Conservation (phyloP, 2,329 filamentous ascomycete species). For the Macrophomina pseudophaseolina region DNA sequence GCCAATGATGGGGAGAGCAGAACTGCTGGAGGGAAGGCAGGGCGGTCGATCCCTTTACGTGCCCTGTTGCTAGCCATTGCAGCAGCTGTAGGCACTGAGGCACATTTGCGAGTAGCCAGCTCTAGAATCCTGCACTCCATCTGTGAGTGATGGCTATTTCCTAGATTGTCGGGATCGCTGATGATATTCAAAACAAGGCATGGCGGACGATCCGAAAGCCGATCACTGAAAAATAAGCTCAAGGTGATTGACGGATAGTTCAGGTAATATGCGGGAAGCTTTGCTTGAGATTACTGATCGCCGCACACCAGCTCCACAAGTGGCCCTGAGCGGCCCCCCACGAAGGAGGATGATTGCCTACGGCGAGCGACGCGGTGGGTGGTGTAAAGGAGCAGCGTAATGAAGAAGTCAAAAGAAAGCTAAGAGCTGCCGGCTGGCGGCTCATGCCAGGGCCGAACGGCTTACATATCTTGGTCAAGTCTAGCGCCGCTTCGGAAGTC, state of each 20-base stretch:
- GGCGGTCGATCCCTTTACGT: too few relatives aligned
- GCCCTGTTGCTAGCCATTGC: background rate
- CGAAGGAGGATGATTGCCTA: background rate
- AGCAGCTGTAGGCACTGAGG: background rate
- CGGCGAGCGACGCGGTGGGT: background rate
- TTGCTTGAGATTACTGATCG: background rate
- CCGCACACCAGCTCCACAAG: background rate
- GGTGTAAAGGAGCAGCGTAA: background rate
- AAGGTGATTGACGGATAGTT: background rate
- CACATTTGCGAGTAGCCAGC: background rate
- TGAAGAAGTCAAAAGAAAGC: background rate
- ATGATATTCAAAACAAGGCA: background rate
- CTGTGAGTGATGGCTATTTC: too few relatives aligned
- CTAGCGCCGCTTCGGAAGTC: background rate
- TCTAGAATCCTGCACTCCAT: too few relatives aligned
- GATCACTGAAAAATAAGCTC: background rate
- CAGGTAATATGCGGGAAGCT: background rate
- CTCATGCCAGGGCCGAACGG: background rate
- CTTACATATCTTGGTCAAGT: background rate
- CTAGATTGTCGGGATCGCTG: background rate
- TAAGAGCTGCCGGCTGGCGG: background rate
- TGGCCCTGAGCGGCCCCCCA: background rate
- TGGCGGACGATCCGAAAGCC: background rate
- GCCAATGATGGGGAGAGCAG: background rate
- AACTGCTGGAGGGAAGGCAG: too few relatives aligned